phyloP scores from a whole-genome alignment of 2,329 filamentous ascomycete species.

The Microdochium nivale region DNA sequence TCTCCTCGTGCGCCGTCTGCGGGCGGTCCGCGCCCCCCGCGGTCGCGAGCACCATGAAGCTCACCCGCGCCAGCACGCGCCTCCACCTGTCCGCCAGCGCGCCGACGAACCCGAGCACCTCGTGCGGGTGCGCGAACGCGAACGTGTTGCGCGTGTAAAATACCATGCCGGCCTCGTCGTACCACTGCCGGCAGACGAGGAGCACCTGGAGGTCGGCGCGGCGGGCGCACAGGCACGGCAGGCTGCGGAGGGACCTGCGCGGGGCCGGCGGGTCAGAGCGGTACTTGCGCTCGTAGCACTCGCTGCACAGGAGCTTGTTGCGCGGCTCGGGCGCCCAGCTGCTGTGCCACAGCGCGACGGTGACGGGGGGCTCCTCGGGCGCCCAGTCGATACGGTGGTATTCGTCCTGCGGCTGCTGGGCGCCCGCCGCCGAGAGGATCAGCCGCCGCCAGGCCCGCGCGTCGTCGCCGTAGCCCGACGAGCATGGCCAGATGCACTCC shows the following conservation, averaged over 20 bases:
- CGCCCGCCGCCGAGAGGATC: neutral
- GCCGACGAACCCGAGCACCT: slow-evolving; percentile 5
- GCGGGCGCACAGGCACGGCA: slow-evolving; percentile 10
- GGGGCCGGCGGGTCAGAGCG: neutral
- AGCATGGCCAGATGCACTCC: neutral
- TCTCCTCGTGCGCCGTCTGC: neutral
- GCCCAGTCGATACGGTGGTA: neutral
- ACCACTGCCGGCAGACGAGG: slow-evolving; percentile 8
- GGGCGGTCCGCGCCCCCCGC: neutral
- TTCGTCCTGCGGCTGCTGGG: no score
- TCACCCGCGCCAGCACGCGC: slow-evolving; percentile 6
- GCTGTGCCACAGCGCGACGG: slow-evolving; percentile 6
- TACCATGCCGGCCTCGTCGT: slow-evolving; percentile 8
- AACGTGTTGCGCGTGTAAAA: slow-evolving; percentile 9
- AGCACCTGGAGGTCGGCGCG: slow-evolving; percentile 3
- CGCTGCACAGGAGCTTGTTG: slow-evolving; percentile 6
- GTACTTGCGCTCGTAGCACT: slow-evolving; percentile 3
- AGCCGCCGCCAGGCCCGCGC: neutral
- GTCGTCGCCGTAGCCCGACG: neutral
- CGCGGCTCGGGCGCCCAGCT: slow-evolving; percentile 4
- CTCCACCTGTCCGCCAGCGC: slow-evolving; percentile 2
- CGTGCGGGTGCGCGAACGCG: slow-evolving; percentile 5
- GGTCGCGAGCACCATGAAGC: slow-evolving; percentile 3
- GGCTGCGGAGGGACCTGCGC: neutral
- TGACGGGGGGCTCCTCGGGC: neutral